A percentile compares a stretch with the other conserved stretches of the same genome.
Evolutionary conservation across 179 eudicot species (phyloP).

Genomic region (Drosera spatulata): DNA sequence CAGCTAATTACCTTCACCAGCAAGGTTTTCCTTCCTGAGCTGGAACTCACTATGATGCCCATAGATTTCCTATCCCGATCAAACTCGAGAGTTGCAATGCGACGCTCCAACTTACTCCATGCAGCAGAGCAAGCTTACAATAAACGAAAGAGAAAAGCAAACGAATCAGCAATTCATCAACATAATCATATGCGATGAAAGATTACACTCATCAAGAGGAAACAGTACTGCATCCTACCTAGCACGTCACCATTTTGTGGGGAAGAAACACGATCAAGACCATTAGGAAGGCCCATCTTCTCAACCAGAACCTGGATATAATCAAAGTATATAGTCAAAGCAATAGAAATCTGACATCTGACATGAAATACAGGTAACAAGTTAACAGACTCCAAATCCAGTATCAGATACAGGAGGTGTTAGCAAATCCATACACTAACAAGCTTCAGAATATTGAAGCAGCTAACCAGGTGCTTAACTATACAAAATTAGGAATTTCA

Average conservation of each 20-base stretch:
- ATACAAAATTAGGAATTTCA: no score
- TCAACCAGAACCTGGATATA: constrained; percentile 7
- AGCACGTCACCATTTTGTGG: constrained; percentile 1
- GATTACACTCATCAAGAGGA: background rate
- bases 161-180: no score
- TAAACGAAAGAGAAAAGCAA: background rate
- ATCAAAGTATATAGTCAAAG: background rate
- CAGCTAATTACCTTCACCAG: constrained; percentile 5
- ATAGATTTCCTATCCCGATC: constrained; percentile 13
- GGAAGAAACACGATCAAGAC: background rate
- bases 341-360: no score
- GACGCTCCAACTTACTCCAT: background rate
- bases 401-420: no score
- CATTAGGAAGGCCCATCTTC: constrained; percentile 11
- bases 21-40: constrained; percentile 7
- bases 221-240: background rate
- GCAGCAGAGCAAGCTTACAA: background rate
- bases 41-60: constrained; percentile 9
- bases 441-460: no score
- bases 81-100: constrained; percentile 12
- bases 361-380: no score
- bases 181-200: no score
- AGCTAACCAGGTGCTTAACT: no score
- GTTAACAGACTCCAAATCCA: no score
- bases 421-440: no score